Evolutionary conservation across 1,139 yeast genomes (phyloP).

Genomic region (Geotrichum aggregatum): DNA sequence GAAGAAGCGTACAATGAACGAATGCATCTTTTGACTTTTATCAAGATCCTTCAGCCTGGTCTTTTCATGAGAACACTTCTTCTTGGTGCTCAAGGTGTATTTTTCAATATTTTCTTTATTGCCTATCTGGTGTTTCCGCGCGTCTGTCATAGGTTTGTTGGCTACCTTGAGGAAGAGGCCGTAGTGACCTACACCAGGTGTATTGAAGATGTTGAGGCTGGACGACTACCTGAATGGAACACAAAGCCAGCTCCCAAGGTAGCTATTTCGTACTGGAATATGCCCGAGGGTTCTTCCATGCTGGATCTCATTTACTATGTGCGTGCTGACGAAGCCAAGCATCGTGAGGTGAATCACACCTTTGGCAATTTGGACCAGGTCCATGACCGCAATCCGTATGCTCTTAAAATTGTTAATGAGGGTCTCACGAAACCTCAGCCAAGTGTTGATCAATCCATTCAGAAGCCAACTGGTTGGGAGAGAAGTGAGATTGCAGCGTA

Average conservation of each 20-base stretch:
- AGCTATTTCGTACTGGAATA: constrained; percentile 62
- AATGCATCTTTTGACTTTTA: constrained; percentile 69
- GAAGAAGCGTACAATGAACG: constrained; percentile 80
- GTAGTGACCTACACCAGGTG: constrained; percentile 67
- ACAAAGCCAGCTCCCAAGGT: constrained; percentile 41
- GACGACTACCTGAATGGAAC: constrained; percentile 51
- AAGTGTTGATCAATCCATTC: constrained; percentile 43
- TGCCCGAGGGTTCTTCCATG: constrained; percentile 49
- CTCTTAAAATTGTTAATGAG: constrained; percentile 47
- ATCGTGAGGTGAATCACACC: constrained; percentile 73
- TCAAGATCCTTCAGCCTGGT: constrained; percentile 62
- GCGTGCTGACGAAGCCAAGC: constrained; percentile 67
- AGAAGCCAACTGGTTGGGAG: constrained; percentile 59
- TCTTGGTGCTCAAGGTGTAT: constrained; percentile 67
- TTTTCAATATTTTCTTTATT: constrained; percentile 62
- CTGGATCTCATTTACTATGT: constrained; percentile 57
- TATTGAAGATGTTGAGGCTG: constrained; percentile 51
- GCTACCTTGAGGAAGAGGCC: constrained; percentile 76
- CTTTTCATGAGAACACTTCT: constrained; percentile 54
- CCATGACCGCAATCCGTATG: constrained; percentile 65
- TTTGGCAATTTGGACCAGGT: constrained; percentile 57
- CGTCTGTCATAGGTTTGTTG: constrained; percentile 72
- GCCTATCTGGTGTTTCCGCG: constrained; percentile 57
- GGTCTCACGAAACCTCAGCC: constrained; percentile 50
- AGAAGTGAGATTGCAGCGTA: constrained; percentile 47